Percentiles rank a stretch among this genome's conserved stretches.
Evolutionary conservation across 495 filamentous ascomycete genomes (phyloP).

Genomic region (Ascodesmis nigricans): DNA sequence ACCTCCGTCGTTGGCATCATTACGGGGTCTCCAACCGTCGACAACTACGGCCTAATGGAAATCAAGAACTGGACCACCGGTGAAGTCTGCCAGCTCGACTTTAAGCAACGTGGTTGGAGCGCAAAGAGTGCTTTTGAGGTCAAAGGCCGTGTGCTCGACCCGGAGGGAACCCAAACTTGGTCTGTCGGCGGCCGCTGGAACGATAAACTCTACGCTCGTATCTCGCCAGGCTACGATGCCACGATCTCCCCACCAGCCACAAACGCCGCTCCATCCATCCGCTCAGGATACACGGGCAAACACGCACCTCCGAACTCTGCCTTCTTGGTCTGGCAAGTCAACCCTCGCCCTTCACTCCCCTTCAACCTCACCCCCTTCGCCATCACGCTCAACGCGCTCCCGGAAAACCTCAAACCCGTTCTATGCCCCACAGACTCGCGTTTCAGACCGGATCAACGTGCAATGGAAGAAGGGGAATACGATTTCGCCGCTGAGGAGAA

Average conservation of each 20-base stretch:
- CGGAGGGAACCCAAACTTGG: slow-evolving; percentile 53
- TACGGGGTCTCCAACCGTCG: slow-evolving; percentile 85
- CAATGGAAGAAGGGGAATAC: slow-evolving; percentile 95
- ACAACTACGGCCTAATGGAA: slow-evolving; percentile 95
- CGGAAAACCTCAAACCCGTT: slow-evolving; percentile 45
- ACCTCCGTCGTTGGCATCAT: slow-evolving; percentile 97
- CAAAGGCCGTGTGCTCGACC: slow-evolving; percentile 58
- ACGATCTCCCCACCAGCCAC: slow-evolving; percentile 33
- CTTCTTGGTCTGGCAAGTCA: slow-evolving; percentile 78
- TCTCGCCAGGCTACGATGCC: slow-evolving; percentile 71
- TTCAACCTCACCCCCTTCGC: slow-evolving; percentile 97
- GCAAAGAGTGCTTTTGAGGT: slow-evolving; percentile 74
- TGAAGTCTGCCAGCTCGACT: slow-evolving; percentile 73
- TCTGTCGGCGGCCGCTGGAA: slow-evolving; percentile 91
- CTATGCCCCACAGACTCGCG: slow-evolving; percentile 84
- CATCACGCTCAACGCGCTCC: slow-evolving; percentile 73
- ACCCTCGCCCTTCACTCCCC: slow-evolving; percentile 57
- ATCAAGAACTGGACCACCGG: slow-evolving; percentile 93
- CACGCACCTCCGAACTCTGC: slow-evolving; percentile 48
- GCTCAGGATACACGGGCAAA: slow-evolving; percentile 26
- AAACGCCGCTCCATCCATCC: slow-evolving; percentile 23
- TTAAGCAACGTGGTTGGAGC: slow-evolving; percentile 91
- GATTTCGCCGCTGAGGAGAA: slow-evolving; percentile 84
- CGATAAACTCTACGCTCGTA: slow-evolving; percentile 83
- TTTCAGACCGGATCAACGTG: slow-evolving; percentile 80